Evolutionary conservation across 257 asterid genomes (phyloP), one percentile per base, ranked within the genome.

Genomic region (Gentiana straminea): DNA sequence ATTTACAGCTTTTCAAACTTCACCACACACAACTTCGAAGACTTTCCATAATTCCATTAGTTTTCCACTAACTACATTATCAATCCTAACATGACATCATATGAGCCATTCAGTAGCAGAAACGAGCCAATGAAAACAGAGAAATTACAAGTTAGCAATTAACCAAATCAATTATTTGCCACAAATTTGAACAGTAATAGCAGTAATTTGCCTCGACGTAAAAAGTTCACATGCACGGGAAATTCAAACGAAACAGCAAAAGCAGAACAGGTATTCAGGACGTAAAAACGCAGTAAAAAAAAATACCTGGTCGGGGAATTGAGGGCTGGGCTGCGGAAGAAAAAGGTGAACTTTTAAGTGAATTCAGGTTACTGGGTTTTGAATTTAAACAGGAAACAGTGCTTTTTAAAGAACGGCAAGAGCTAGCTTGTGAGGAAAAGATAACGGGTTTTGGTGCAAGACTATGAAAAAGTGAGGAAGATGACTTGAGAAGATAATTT

Each of bases 291-390:
- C 15, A 32, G 5, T 37, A 24, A 3, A 6, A 3, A 49, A 50
- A 39, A 7, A 9, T 49, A 67, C 71, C 72, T 59, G 91, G 94
- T 51, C 76, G 62, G 33, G 93, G 84, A 69, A 69, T 37, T 51
- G 88, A 73, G 44, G 79, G 61, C 54, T 52, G 67, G 33, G 92
- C 68, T 2, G 71, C 47, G 66, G 54, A 72, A 60, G 83, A 66
- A 51, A 66, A 74, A 49, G 43, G 52, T 37, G 64, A 33, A 5
- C 35, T 55, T 13, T 33, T 52, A 59, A 54, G 38, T 11, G 44
- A 39, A 59, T 58, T 32, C 4, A 57, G 70, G 57, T 9, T 36
- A 5, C 9, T 52, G 56, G 70, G 70, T 53, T 46, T 52, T 6
- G 49, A 4, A 3, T 47, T 35, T 52, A 35, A 11, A 11, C 34